Evolutionary conservation across 441 rosid genomes (phyloP), one percentile per base, ranked within the genome.

Genomic region (Erodium texanum): DNA sequence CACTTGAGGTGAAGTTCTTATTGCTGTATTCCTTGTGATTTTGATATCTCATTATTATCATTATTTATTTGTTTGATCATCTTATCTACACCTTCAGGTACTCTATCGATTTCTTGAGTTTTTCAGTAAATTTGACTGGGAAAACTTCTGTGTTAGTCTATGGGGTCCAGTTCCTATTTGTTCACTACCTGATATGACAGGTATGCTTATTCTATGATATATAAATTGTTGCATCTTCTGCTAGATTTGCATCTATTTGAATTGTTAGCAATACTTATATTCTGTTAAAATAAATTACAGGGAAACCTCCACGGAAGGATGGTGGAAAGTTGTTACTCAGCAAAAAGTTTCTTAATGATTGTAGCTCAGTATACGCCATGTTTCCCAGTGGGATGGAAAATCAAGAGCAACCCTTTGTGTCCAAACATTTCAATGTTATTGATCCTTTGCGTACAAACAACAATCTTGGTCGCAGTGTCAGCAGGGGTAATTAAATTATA

Each of bases 391-490:
- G 75, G 18, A 65, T 19, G 36, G 75, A 64, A 16, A 34, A 73
- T 63, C 56, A 5, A 41, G 58, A 68, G 24, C 71, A 45, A 6
- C 64, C 71, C 24, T 67, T 67, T 27, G 27, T 32, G 23, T 62
- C 52, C 12, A 68, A 73, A 64, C 68, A 52, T 67, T 67, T 73
- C 18, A 73, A 73, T 34, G 70, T 73, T 16, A 63, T 73, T 24
- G 75, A 73, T 68, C 75, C 75, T n/a, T 63, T 73, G 71, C 71
- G 71, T 34, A 63, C 38, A 16, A 73, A 73, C 71, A 73, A 68
- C 68, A 73, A 73, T 68, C 75, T 73, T 18, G 71, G 75, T 18
- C 68, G 43, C 27, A 68, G 71, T 63, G 75, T 68, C 43, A 68
- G 32, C 58, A 68, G 68, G 50, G 75, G 75, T 73, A 73, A 24